phyloP scores from a whole-genome alignment of 805 yeast genomes.

The Pichia gijzeniarum region DNA sequence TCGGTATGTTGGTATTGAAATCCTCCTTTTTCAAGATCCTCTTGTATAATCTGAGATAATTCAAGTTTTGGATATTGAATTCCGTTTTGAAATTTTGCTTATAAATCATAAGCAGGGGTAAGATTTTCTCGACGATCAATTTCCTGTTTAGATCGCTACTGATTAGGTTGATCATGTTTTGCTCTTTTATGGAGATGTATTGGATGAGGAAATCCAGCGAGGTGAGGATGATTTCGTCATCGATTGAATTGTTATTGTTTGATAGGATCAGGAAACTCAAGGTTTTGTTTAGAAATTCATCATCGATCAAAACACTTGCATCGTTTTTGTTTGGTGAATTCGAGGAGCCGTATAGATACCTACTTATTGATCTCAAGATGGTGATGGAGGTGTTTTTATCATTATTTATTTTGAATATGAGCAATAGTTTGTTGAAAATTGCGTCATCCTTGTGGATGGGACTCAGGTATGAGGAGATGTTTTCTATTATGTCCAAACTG shows the following conservation, averaged over 20 bases:
- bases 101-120: conserved; percentile 57
- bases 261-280: conserved; percentile 51
- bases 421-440: conserved; percentile 50
- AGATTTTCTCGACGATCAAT: conserved; percentile 46
- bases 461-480: conserved; percentile 73
- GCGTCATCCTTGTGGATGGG: conserved; percentile 69
- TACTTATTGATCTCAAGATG: conserved; percentile 67
- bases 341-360: conserved; percentile 59
- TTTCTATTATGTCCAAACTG: conserved; percentile 74
- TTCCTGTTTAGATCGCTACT: conserved; percentile 42
- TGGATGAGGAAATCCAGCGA: conserved; percentile 80
- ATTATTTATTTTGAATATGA: conserved; percentile 42
- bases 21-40: conserved; percentile 38
- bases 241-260: conserved; percentile 28
- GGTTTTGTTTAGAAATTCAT: conserved; percentile 44
- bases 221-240: conserved; percentile 69
- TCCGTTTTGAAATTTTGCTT: conserved; percentile 35
- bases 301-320: conserved; percentile 43
- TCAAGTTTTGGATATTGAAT: conserved; percentile 29
- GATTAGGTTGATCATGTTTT: conserved; percentile 51
- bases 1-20: conserved; percentile 12
- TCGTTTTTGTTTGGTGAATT: conserved; percentile 23
- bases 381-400: conserved; percentile 70
- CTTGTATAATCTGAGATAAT: conserved; percentile 36
- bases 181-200: conserved; percentile 43